Evolutionary conservation across 1,139 yeast genomes (phyloP).

Genomic region (Blastobotrys apis): DNA sequence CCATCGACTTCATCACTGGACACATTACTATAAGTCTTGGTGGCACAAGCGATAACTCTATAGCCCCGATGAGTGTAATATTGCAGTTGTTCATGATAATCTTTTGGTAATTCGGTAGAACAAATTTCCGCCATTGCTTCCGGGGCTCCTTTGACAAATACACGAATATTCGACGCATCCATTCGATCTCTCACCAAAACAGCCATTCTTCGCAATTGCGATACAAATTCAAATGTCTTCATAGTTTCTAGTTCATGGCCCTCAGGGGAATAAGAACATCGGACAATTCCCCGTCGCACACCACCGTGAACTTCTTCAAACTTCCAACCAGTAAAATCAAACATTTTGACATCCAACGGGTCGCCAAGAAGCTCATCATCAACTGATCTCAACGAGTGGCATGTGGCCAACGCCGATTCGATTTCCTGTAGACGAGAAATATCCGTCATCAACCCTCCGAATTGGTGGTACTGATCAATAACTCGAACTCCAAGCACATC

Average conservation of each 20-base stretch:
- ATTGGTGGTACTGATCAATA: constrained; percentile 41
- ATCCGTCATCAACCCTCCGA: constrained; percentile 30
- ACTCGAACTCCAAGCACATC: constrained; percentile 87
- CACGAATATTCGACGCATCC: constrained; percentile 34
- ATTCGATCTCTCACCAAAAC: constrained; percentile 50
- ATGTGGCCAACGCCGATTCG: constrained; percentile 59
- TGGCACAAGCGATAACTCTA: constrained; percentile 93
- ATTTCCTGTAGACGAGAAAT: constrained; percentile 18
- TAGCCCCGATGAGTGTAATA: constrained; percentile 89
- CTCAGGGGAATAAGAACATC: constrained; percentile 31
- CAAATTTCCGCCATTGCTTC: constrained; percentile 88
- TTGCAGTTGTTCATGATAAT: constrained; percentile 70
- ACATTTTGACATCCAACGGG: constrained; percentile 90
- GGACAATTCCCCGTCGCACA: constrained; percentile 41
- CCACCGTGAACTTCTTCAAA: constrained; percentile 59
- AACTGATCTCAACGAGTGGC: constrained; percentile 79
- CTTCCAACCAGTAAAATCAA: constrained; percentile 76
- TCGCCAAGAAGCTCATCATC: constrained; percentile 86
- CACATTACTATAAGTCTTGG: constrained; percentile 46
- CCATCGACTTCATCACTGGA: constrained; percentile 33
- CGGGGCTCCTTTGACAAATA: constrained; percentile 94
- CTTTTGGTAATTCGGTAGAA: constrained; percentile 60
- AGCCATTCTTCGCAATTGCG: constrained; percentile 86
- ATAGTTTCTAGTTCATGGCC: constrained; percentile 48
- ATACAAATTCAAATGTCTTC: constrained; percentile 77